A percentile compares a stretch with the other conserved stretches of the same genome.
Evolutionary conservation across 257 asterid genomes (phyloP).

Genomic region (Craterostigma plantagineum): DNA sequence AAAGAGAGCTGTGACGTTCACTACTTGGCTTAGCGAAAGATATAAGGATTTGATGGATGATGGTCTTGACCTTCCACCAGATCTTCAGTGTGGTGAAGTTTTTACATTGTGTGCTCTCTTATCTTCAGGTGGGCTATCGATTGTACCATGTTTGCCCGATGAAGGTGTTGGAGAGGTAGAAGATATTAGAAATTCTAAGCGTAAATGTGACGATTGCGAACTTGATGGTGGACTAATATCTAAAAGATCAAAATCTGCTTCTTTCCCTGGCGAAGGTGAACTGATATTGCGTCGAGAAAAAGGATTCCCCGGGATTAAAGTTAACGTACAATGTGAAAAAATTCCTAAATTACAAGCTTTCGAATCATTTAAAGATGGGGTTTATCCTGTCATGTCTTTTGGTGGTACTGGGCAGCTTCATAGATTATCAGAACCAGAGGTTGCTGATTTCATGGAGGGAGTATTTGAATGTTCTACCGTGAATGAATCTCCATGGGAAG

Average conservation of each 20-base stretch:
- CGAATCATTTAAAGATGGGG: slow-evolving; percentile 28
- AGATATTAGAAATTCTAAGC: slow-evolving; percentile 58
- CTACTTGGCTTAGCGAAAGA: slow-evolving; percentile 62
- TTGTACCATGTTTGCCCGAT: slow-evolving; percentile 54
- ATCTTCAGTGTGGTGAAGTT: slow-evolving; percentile 80
- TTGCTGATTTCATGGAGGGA: slow-evolving; percentile 21
- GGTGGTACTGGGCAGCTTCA: slow-evolving; percentile 6
- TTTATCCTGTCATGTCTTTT: not conserved
- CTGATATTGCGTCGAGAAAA: slow-evolving; percentile 62
- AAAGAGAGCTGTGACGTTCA: slow-evolving; percentile 53
- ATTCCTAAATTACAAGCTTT: slow-evolving; percentile 34
- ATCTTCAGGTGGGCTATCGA: slow-evolving; percentile 47
- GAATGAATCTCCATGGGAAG: slow-evolving; percentile 61
- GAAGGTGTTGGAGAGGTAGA: slow-evolving; percentile 93
- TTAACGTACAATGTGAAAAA: slow-evolving; percentile 36
- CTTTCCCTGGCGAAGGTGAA: slow-evolving; percentile 51
- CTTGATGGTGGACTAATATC: slow-evolving; percentile 24
- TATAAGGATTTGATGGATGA: slow-evolving; percentile 54
- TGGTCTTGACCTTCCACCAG: slow-evolving; percentile 48
- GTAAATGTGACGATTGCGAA: slow-evolving; percentile 28
- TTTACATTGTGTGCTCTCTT: slow-evolving; percentile 52
- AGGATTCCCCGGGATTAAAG: slow-evolving; percentile 83
- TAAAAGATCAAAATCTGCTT: slow-evolving; percentile 36
- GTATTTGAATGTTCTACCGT: slow-evolving; percentile 15
- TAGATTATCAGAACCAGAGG: slow-evolving; percentile 9